phyloP scores from a whole-genome alignment of 495 filamentous ascomycete genomes.

The Chaetomium cochliodes region DNA sequence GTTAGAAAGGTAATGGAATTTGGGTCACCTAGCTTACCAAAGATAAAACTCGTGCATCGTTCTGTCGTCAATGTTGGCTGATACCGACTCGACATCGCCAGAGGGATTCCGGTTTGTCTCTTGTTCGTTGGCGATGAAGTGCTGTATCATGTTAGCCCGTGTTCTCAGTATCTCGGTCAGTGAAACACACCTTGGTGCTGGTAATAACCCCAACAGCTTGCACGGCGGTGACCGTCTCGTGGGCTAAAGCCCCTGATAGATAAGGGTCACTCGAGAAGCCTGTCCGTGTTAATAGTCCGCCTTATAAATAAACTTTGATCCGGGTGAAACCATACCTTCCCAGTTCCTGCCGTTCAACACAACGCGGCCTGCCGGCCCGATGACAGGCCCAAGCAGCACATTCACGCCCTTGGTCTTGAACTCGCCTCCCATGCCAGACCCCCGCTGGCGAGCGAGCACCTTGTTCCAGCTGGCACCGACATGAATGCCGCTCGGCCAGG shows the following conservation, averaged over 20 bases:
- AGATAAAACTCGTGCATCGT: conserved; percentile 72
- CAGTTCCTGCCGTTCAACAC: conserved; percentile 57
- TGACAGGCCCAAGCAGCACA: conserved; percentile 64
- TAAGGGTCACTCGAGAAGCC: conserved; percentile 53
- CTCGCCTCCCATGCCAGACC: conserved; percentile 54
- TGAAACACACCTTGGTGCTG: conserved; percentile 54
- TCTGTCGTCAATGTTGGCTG: conserved; percentile 63
- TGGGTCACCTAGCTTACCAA: conserved; percentile 50
- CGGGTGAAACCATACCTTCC: conserved; percentile 37
- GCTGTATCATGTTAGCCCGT: conserved; percentile 33
- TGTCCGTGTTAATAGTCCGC: conserved; percentile 20
- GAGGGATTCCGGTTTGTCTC: conserved; percentile 59
- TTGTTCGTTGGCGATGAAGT: conserved; percentile 67
- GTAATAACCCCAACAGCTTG: conserved; percentile 56
- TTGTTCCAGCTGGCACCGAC: conserved; percentile 61
- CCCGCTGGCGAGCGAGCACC: conserved; percentile 50
- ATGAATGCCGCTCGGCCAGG: conserved; percentile 56
- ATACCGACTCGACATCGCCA: conserved; percentile 49
- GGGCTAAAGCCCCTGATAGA: conserved; percentile 47
- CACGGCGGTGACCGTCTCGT: conserved; percentile 48
- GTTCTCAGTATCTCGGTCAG: neutral
- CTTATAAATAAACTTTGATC: neutral
- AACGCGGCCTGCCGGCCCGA: conserved; percentile 55
- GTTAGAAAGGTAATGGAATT: conserved; percentile 38
- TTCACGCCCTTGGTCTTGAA: conserved; percentile 64